Conservation (phyloP, 1,139 yeast species). For the Hansenula anomala region DNA sequence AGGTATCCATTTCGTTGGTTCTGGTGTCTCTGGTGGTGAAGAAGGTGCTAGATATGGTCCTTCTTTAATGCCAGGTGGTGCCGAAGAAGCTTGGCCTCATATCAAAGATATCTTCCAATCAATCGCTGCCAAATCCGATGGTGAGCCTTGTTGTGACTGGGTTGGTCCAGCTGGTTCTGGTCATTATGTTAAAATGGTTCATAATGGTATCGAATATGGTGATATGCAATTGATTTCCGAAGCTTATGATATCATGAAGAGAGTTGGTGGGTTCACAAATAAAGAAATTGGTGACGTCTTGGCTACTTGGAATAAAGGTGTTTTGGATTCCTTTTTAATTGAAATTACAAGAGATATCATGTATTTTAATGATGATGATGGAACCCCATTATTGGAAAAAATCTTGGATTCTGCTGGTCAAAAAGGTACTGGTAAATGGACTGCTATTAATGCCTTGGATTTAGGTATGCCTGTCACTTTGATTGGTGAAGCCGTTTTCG, state of each 20-base stretch:
- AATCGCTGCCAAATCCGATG: conserved; percentile 93
- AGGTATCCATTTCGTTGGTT: conserved; percentile 93
- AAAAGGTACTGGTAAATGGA: conserved; percentile 99
- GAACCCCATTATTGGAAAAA: conserved; percentile 92
- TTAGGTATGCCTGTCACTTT: conserved; percentile 98
- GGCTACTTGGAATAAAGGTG: conserved; percentile 94
- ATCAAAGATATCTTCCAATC: conserved; percentile 95
- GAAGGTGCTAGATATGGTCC: conserved; percentile 99
- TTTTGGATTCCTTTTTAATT: conserved; percentile 91
- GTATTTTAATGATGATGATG: conserved; percentile 79
- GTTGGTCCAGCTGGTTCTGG: conserved; percentile 99
- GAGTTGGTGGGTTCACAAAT: conserved; percentile 86
- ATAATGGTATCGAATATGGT: conserved; percentile 99
- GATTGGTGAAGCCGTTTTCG: conserved; percentile 97
- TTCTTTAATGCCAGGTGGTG: conserved; percentile 99
- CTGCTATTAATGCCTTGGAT: conserved; percentile 96
- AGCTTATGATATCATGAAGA: conserved; percentile 94
- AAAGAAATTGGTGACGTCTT: conserved; percentile 94
- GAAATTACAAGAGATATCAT: conserved; percentile 96
- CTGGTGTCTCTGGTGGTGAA: conserved; percentile 99
- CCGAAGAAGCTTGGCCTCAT: conserved; percentile 97
- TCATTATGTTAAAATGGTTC: conserved; percentile 99
- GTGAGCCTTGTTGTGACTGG: conserved; percentile 99
- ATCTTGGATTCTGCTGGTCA: conserved; percentile 97
- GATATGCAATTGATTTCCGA: conserved; percentile 99